phyloP scores from a whole-genome alignment of 345 rosid species.

The Laguncularia racemosa region DNA sequence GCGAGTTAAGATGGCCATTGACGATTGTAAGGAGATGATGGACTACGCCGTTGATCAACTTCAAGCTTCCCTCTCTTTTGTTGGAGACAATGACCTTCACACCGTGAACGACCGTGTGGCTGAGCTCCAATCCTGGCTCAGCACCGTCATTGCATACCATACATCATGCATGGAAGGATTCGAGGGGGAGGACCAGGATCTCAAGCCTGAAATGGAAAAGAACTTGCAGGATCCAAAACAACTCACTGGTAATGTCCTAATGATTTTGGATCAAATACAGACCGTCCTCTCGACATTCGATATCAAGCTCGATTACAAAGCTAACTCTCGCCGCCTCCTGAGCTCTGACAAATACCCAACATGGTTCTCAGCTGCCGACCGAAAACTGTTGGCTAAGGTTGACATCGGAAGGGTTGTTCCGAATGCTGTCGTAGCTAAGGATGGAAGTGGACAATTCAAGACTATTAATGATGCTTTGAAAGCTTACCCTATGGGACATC shows the following conservation, averaged over 20 bases:
- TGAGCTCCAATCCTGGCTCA: slow-evolving; percentile 41
- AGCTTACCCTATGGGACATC: slow-evolving; percentile 25
- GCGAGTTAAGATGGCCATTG: slow-evolving; percentile 18
- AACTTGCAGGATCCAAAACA: slow-evolving; percentile 25
- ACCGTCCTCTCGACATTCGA: slow-evolving; percentile 25
- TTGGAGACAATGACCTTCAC: slow-evolving; percentile 14
- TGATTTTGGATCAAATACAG: slow-evolving; percentile 30
- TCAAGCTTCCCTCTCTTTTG: slow-evolving; percentile 16
- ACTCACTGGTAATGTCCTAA: slow-evolving; percentile 48
- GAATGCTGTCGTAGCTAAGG: slow-evolving; percentile 59
- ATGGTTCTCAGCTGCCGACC: slow-evolving; percentile 58
- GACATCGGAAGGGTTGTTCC: slow-evolving; percentile 22
- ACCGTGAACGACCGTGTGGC: slow-evolving; percentile 3
- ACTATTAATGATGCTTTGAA: slow-evolving; percentile 43
- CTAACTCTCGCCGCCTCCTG: slow-evolving; percentile 34
- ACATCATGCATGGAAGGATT: slow-evolving; percentile 50
- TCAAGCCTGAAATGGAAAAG: slow-evolving; percentile 16
- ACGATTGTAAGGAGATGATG: slow-evolving; percentile 33
- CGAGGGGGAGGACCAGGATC: slow-evolving; percentile 7
- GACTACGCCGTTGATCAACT: slow-evolving; percentile 26
- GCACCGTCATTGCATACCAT: slow-evolving; percentile 51
- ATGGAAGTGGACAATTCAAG: slow-evolving; percentile 71
- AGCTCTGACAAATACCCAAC: slow-evolving; percentile 30
- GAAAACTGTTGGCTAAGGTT: slow-evolving; percentile 41
- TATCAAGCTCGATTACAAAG: slow-evolving; percentile 15